A percentile compares a stretch with the other conserved stretches of the same genome.
phyloP scores from a whole-genome alignment of 192 early-diverging fungal genomes.

The Mortierella claussenii region DNA sequence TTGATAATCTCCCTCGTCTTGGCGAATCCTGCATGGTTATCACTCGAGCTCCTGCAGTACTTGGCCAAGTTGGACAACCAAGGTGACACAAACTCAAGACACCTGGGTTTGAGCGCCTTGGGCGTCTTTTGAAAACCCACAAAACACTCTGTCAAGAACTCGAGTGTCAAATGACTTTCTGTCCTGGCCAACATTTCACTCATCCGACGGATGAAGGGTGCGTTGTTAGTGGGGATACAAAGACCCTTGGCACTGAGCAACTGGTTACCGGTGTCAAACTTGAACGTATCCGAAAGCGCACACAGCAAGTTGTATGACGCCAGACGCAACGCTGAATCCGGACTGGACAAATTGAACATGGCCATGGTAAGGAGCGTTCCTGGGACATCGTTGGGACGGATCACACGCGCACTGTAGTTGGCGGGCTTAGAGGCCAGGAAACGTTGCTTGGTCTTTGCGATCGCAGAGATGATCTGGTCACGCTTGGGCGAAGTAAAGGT shows the following conservation, averaged over 20 bases:
- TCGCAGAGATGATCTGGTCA: conserved; percentile 74
- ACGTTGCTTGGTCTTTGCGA: conserved; percentile 76
- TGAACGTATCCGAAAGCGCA: conserved; percentile 81
- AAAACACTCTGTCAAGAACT: conserved; percentile 89
- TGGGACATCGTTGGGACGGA: conserved; percentile 90
- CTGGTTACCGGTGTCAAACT: conserved; percentile 85
- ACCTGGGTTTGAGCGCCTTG: conserved; percentile 78
- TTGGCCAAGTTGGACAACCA: conserved; percentile 86
- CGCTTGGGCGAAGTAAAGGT: conserved; percentile 79
- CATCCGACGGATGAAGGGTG: conserved; percentile 84
- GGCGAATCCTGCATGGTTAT: conserved; percentile 61
- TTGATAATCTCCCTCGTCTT: conserved; percentile 83
- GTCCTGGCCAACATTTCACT: conserved; percentile 82
- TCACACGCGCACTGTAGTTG: conserved; percentile 72
- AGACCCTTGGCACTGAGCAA: conserved; percentile 82
- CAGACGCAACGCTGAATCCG: conserved; percentile 81
- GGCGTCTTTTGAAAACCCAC: conserved; percentile 82
- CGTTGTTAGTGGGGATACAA: conserved; percentile 91
- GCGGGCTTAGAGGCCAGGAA: conserved; percentile 74
- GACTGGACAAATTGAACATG: conserved; percentile 86
- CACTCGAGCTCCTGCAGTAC: conserved; percentile 60
- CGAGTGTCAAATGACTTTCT: conserved; percentile 84
- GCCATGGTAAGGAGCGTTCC: conserved; percentile 94
- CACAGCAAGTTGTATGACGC: conserved; percentile 94
- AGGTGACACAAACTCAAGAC: conserved; percentile 90